These are phyloP conservation scores for Sisymbrium altissimum DNA, from an alignment of 345 rosid genomes.

Conservation along the genomic window DNA sequence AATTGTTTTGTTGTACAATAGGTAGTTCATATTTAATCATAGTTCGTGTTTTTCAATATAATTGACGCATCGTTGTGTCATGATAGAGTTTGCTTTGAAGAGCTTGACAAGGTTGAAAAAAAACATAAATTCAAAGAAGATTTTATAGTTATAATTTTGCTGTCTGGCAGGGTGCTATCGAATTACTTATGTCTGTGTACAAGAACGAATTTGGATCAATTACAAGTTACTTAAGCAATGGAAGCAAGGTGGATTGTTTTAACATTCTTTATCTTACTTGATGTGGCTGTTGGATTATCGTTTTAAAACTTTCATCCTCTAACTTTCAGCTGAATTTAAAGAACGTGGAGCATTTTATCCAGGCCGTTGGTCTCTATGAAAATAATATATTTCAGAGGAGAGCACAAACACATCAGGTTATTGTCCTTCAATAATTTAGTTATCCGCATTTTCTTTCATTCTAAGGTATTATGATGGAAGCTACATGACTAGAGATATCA, in stretches of 20 bases:
- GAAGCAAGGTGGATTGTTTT: constrained; percentile 61
- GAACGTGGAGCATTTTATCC: constrained; percentile 82
- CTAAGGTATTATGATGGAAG: constrained; percentile 1
- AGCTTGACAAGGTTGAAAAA: background rate
- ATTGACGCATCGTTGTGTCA: constrained; percentile 6
- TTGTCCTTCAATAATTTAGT: background rate
- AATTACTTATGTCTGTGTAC: constrained; percentile 78
- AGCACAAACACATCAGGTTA: constrained; percentile 68
- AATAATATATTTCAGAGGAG: constrained; percentile 85
- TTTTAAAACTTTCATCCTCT: background rate
- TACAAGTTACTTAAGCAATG: constrained; percentile 70
- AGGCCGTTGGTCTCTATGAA: constrained; percentile 82
- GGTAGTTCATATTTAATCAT: background rate
- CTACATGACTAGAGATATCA: background rate
- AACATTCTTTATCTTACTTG: constrained; percentile 6
- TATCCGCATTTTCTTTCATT: constrained; percentile 8
- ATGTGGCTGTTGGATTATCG: background rate
- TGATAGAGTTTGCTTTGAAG: constrained; percentile 1
- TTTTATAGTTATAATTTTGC: background rate
- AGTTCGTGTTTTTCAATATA: background rate
- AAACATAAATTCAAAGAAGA: background rate
- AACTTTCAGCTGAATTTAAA: constrained; percentile 63
- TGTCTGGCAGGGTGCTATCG: constrained; percentile 79
- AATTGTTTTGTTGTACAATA: background rate
- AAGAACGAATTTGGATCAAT: constrained; percentile 66